Evolutionary conservation across 108 stramenopile genomes (phyloP).

Genomic region (Stephanodiscus triporus): DNA sequence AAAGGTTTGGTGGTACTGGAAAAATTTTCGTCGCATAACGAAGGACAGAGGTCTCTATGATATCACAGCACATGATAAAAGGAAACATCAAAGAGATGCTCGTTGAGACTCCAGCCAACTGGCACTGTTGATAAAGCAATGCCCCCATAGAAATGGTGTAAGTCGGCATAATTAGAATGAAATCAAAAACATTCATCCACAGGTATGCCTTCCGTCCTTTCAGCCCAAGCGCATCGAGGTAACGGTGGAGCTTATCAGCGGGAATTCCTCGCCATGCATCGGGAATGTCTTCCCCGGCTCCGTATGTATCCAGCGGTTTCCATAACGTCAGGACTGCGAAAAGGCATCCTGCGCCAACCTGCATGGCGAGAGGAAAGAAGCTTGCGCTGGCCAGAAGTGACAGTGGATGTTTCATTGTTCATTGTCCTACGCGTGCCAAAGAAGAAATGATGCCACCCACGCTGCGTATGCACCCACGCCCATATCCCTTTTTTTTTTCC

Average conservation of each 20-base stretch:
- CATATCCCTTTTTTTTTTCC: too few relatives aligned
- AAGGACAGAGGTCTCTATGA: conserved; percentile 16
- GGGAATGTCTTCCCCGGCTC: neutral
- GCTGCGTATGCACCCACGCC: too few relatives aligned
- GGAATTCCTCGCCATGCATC: conserved; percentile 16
- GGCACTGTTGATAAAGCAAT: conserved; percentile 15
- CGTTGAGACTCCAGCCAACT: conserved; percentile 1
- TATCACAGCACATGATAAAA: neutral
- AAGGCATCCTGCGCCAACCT: neutral
- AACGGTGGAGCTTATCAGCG: conserved; percentile 9
- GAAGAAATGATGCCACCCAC: too few relatives aligned
- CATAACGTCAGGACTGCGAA: neutral
- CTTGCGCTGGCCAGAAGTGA: neutral
- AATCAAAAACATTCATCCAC: conserved; percentile 10
- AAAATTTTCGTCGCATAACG: conserved; percentile 12
- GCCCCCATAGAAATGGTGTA: conserved; percentile 14
- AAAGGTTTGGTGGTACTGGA: conserved; percentile 1
- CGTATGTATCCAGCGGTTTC: neutral
- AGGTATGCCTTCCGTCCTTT: conserved; percentile 12
- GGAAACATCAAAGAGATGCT: conserved; percentile 6
- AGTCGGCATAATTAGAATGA: conserved; percentile 14
- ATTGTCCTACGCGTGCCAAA: too few relatives aligned
- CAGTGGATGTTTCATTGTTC: neutral
- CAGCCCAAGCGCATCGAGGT: conserved; percentile 1
- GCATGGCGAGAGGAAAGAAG: neutral